A percentile compares a stretch with the other conserved stretches of the same genome.
phyloP scores from a whole-genome alignment of 495 filamentous ascomycete species.

The Apodospora peruviana region DNA sequence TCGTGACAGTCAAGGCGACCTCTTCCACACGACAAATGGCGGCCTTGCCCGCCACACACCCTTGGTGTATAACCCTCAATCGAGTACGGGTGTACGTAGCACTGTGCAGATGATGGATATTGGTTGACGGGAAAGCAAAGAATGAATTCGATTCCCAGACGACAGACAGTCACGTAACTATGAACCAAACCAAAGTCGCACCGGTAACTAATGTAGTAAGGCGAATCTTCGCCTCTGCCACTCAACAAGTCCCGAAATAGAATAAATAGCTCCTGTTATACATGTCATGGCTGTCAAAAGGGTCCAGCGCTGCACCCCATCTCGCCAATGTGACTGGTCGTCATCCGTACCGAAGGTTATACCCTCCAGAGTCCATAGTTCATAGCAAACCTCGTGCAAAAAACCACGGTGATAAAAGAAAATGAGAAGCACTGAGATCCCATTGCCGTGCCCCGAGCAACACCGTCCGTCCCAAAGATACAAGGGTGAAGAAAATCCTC shows the following conservation, averaged over 20 bases:
- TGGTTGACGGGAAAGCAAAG: no score
- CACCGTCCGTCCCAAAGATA: slow-evolving; percentile 42
- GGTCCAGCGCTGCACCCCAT: slow-evolving; percentile 4
- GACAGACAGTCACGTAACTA: no score
- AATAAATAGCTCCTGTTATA: slow-evolving; percentile 16
- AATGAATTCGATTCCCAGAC: no score
- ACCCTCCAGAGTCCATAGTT: slow-evolving; percentile 18
- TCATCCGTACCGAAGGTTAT: slow-evolving; percentile 19
- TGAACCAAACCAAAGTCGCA: no score
- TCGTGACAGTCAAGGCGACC: no score
- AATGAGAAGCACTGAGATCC: slow-evolving; percentile 27
- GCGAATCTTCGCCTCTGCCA: no score
- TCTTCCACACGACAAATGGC: no score
- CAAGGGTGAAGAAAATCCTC: slow-evolving; percentile 27
- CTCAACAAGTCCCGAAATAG: slow-evolving; percentile 3
- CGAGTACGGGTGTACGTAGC: no score
- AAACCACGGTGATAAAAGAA: slow-evolving; percentile 22
- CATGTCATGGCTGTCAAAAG: slow-evolving; percentile 10
- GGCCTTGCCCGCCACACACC: no score
- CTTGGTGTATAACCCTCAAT: no score
- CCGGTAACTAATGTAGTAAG: no score
- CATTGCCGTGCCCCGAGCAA: slow-evolving; percentile 34
- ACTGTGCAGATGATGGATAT: no score
- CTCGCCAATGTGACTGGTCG: slow-evolving; percentile 12
- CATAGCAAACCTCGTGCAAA: slow-evolving; percentile 26